Base-by-base conservation (phyloP, 441 rosid species). In the Erysimum cheiri region DNA sequence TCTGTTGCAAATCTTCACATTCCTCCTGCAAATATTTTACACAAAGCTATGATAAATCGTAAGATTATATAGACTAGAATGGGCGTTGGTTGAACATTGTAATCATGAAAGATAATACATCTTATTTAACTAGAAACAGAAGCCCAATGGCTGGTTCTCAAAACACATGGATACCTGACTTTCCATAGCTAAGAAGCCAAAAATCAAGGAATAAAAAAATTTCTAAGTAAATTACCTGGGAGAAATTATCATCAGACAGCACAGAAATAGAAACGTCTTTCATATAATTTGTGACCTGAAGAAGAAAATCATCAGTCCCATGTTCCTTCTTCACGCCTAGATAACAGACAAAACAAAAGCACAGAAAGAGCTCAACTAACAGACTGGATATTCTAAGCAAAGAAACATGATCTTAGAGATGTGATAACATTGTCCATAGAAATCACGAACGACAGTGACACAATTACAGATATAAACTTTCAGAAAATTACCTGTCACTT, bases 191-290 rank as follows among this genome's bases (percentile, higher is more conserved):
- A 4, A 37, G 60, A 61, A 68, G 64, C 52, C 29, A 54, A 15
- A 13, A 35, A 3, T n/a, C 2, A 13, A 43, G 31, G 31, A 62
- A 26, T 33, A 48, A 50, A n/a, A 35, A 6, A 8, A 41, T 13
- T 13, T 62, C 58, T 37, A 55, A 29, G 67, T 49, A 28, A 33
- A 40, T 65, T 83, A 88, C 94, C 94, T 83, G 71, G 3, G 87
- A 74, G 77, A 88, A 86, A 69, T 83, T 74, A 69, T 84, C 94
- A 73, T 88, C 85, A 0, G 94, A 88, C 54, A 86, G 83, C 81
- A 78, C 29, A 71, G 85, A 70, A 76, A 87, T 75, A 47, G 67
- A 58, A 71, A 85, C 78, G 39, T 86, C 87, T 71, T 70, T 84
- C 48, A 79, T 17, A 71, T 60, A 80, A 73, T 84, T 83, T 41